phyloP scores from a whole-genome alignment of 345 rosid genomes.

The Gossypium herbaceum region DNA sequence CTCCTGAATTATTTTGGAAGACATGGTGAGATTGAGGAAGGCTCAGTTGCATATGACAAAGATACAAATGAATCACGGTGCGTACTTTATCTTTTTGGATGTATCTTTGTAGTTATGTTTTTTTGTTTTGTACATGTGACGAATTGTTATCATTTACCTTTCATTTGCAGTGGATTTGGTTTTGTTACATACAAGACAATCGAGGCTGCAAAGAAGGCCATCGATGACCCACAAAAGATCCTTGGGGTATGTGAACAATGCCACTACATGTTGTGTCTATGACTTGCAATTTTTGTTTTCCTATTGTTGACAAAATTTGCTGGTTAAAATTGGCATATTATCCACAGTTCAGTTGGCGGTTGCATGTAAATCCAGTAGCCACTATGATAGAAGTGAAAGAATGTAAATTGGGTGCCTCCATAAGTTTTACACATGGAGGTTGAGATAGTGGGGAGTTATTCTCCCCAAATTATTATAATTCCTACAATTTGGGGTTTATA shows the following conservation, averaged over 20 bases:
- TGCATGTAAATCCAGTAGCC: neutral
- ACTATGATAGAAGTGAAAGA: neutral
- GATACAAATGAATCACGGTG: constrained; percentile 65
- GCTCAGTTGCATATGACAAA: constrained; percentile 67
- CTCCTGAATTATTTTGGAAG: constrained; percentile 42
- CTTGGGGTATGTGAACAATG: constrained; percentile 40
- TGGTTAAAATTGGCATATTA: neutral
- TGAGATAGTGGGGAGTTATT: neutral
- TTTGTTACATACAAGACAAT: constrained; percentile 58
- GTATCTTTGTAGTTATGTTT: neutral
- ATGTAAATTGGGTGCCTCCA: neutral
- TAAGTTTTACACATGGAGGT: neutral
- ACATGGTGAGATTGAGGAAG: constrained; percentile 66
- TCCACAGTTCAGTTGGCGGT: neutral
- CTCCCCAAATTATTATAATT: neutral
- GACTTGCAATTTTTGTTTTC: neutral
- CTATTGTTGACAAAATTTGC: neutral
- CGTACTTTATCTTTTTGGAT: neutral
- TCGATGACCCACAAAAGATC: constrained; percentile 54
- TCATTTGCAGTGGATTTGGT: constrained; percentile 56
- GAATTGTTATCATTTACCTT: constrained; percentile 16
- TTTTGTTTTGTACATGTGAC: neutral
- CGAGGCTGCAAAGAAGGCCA: constrained; percentile 59
- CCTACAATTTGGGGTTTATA: neutral
- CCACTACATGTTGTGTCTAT: neutral